These are phyloP conservation scores for Ophiostoma tasmaniense DNA, from an alignment of 2,329 filamentous ascomycete genomes.

Conservation along the genomic window DNA sequence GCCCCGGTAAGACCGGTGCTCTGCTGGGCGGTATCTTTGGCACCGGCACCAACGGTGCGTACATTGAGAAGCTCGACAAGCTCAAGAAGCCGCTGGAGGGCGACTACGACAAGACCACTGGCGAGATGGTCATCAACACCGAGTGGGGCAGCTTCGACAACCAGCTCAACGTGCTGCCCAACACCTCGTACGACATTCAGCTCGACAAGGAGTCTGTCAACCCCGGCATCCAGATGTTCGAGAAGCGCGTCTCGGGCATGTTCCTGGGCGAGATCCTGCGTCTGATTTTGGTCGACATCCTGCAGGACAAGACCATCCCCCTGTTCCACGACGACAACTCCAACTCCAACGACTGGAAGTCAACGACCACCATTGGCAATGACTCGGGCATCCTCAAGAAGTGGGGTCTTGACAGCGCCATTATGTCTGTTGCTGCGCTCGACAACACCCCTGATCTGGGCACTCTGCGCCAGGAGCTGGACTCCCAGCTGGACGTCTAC, in stretches of 20 bases:
- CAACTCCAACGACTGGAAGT: constrained; percentile 58
- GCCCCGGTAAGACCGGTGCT: constrained; percentile 75
- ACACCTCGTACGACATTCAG: constrained; percentile 70
- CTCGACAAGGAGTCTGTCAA: constrained; percentile 78
- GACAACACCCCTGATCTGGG: constrained; percentile 66
- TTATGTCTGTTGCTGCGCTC: constrained; percentile 78
- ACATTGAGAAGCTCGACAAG: constrained; percentile 82
- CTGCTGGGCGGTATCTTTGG: constrained; percentile 95
- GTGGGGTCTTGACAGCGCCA: constrained; percentile 86
- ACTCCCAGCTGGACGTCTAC: constrained; percentile 66
- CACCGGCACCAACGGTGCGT: constrained; percentile 94
- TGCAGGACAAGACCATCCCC: constrained; percentile 56
- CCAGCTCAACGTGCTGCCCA: constrained; percentile 75
- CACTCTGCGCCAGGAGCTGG: constrained; percentile 67
- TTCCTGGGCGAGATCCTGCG: constrained; percentile 92
- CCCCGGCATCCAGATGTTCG: constrained; percentile 95
- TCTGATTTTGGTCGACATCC: constrained; percentile 62
- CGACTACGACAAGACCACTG: constrained; percentile 69
- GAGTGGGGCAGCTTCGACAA: constrained; percentile 99
- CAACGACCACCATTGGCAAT: constrained; percentile 59
- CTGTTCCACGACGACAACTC: constrained; percentile 73
- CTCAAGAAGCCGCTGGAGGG: constrained; percentile 68
- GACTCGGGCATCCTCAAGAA: constrained; percentile 62
- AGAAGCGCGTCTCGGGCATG: constrained; percentile 97
- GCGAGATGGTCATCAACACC: constrained; percentile 95